Base-by-base conservation (phyloP, 225 moss, liverwort and hornwort species). In the Straminergon stramineum region DNA sequence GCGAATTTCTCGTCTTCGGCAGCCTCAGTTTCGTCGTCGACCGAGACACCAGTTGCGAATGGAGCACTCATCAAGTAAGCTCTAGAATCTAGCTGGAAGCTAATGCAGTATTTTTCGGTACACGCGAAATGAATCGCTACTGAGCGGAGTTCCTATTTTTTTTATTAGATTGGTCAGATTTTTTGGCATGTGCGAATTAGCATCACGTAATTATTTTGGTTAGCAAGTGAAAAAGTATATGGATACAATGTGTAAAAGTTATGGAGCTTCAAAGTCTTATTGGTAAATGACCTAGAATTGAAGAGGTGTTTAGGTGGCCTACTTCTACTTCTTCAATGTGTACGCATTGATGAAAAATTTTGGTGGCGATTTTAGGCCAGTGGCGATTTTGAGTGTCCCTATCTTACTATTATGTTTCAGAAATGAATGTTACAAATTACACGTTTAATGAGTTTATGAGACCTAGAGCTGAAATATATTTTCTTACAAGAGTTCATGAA, bases 11-110 rank as follows among this genome's bases (percentile, higher is more conserved):
- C 90, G 27, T 82, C 86, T 39, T 88, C 88, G 34, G 90, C 83
- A 31, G 86, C 79, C 28, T 84, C 89, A 57, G 81, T 84, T 87
- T 78, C 79, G 43, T 85, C 93, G 51, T 87, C 84, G 43, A 89
- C 87, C 27, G 90, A 90, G 87, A 91, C 71, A 51, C 81, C 73
- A 23, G 85, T 80, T 37, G 88, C 88, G 86, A 88, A 48, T 91
- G 79, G 77, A 71, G 74, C 41, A 34, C 28, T 85, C 56, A 79
- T 81, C 61, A 93, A 90, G 93, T 93, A 88, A 86, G 91, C 56
- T 86, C 53, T 62, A 81, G 55, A 85, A 74, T 61, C 37, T 10
- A 66, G 17, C 66, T 90, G 53, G 74, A 82, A 56, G 43, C 41
- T 35, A 58, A 77, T 71, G 71, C 69, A 41, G 71, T n/a, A 64